A percentile compares a stretch with the other conserved stretches of the same genome.
These are phyloP conservation scores for Oryza coarctata DNA, from an alignment of 176 grass and related monocot genomes.

Conservation along the genomic window DNA sequence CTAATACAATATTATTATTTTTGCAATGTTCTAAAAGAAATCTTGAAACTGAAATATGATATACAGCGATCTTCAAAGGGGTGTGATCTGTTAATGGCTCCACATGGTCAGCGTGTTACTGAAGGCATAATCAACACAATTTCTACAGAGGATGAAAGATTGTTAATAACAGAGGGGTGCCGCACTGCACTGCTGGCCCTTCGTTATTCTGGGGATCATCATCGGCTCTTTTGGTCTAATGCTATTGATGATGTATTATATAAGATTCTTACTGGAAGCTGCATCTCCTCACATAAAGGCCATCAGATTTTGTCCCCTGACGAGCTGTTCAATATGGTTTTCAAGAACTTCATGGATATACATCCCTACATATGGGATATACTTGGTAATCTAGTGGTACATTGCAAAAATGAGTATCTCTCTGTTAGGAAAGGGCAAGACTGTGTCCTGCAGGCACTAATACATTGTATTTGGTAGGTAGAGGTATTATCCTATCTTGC, in stretches of 20 bases:
- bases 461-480: slow-evolving; percentile 88
- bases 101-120: slow-evolving; percentile 48
- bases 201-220: slow-evolving; percentile 65
- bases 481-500: slow-evolving; percentile 9
- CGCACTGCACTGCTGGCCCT: slow-evolving; percentile 56
- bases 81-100: slow-evolving; percentile 37
- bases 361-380: slow-evolving; percentile 73
- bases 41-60: slow-evolving; percentile 1
- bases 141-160: slow-evolving; percentile 46
- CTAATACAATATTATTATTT: slow-evolving; percentile 1
- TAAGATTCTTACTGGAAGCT: slow-evolving; percentile 48
- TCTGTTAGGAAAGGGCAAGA: slow-evolving; percentile 26
- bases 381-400: slow-evolving; percentile 59
- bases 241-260: slow-evolving; percentile 62
- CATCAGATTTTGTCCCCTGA: slow-evolving; percentile 27
- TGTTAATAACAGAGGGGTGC: slow-evolving; percentile 64
- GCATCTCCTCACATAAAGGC: slow-evolving; percentile 22
- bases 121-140: slow-evolving; percentile 64
- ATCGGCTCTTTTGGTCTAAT: slow-evolving; percentile 67
- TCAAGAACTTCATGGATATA: slow-evolving; percentile 48
- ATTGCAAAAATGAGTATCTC: slow-evolving; percentile 38
- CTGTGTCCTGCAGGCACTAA: slow-evolving; percentile 53
- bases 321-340: slow-evolving; percentile 41
- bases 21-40: neutral
- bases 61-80: slow-evolving; percentile 59